These are phyloP conservation scores for Trichoderma orchidacearum DNA, from an alignment of 495 filamentous ascomycete genomes.

Conservation along the genomic window DNA sequence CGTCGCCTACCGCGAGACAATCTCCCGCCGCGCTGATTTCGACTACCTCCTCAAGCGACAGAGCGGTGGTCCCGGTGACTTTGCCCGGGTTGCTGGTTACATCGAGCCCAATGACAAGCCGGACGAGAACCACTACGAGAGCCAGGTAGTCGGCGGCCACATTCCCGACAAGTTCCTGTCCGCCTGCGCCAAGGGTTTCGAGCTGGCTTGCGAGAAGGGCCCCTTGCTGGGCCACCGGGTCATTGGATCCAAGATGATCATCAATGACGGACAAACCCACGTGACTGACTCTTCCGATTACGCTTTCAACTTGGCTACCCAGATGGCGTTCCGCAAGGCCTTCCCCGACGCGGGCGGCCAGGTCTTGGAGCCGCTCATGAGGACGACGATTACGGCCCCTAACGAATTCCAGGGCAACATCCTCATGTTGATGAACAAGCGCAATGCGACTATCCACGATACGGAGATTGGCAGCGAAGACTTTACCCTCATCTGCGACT, in stretches of 20 bases:
- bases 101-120: slow-evolving; percentile 71
- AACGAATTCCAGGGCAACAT: slow-evolving; percentile 97
- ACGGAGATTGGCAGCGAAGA: slow-evolving; percentile 92
- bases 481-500: slow-evolving; percentile 89
- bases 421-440: slow-evolving; percentile 90
- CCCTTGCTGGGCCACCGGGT: slow-evolving; percentile 90
- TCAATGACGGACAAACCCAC: slow-evolving; percentile 96
- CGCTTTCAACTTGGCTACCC: slow-evolving; percentile 93
- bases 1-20: slow-evolving; percentile 94
- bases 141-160: slow-evolving; percentile 73
- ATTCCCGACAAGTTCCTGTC: slow-evolving; percentile 95
- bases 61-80: slow-evolving; percentile 92
- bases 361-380: slow-evolving; percentile 95
- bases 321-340: slow-evolving; percentile 94
- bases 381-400: slow-evolving; percentile 88
- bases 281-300: slow-evolving; percentile 97
- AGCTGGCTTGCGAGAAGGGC: slow-evolving; percentile 70
- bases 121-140: slow-evolving; percentile 71
- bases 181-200: slow-evolving; percentile 94
- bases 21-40: slow-evolving; percentile 62
- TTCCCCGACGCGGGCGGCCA: slow-evolving; percentile 66
- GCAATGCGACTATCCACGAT: slow-evolving; percentile 87
- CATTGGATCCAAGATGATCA: slow-evolving; percentile 75
- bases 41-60: slow-evolving; percentile 95
- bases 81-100: slow-evolving; percentile 81